Evolutionary conservation across 2,329 filamentous ascomycete species (phyloP), one percentile per base, ranked within the genome.

Genomic region (Fusarium luffae): DNA sequence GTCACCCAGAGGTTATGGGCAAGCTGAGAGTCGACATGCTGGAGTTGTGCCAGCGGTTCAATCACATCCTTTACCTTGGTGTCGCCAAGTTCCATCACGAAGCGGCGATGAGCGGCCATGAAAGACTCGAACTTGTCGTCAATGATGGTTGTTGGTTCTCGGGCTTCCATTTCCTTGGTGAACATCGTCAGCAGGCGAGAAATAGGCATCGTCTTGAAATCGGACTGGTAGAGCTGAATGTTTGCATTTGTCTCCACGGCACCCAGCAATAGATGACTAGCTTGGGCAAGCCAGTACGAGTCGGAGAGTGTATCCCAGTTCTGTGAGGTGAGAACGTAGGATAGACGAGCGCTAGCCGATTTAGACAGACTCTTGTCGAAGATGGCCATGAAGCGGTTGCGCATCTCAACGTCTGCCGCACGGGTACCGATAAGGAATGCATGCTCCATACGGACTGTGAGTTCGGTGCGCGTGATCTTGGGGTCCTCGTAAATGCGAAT

Each of bases 401-500:
- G 92, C 93, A 98, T 98, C 61, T 97, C 92, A 14, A 98, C 93
- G 78, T 99, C 95, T 72, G 94, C 91, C 4, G 95, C 95, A 74
- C 97, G 85, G 0, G 95, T 97, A 28, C 97, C 96, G 51, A 99
- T 96, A 69, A 99, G 86, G 85, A 99, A 99, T 7, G 96, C 96
- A 80, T 98, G 95, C 82, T 99, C 96, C 87, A 99, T 92, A 6
- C 97, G 90, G 12, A 99, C 97, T 0, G 96, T 98, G 55, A 99
- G 86, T 80, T 99, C 96, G 0, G 95, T 98, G 32, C 94, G 88
- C 2, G 94, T 94, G 68, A 99, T 96, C 81, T 97, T 97, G 1
- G 94, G 93, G 75, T 99, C 96, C 77, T 99, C 97, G 78, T 99
- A 99, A 63, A 99, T 98, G 50, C 94, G 90, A 73, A 99, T 97